Evolutionary conservation across 108 stramenopile species (phyloP), one percentile per base, ranked within the genome.

Genomic region (Phaeodactylum tricornutum): DNA sequence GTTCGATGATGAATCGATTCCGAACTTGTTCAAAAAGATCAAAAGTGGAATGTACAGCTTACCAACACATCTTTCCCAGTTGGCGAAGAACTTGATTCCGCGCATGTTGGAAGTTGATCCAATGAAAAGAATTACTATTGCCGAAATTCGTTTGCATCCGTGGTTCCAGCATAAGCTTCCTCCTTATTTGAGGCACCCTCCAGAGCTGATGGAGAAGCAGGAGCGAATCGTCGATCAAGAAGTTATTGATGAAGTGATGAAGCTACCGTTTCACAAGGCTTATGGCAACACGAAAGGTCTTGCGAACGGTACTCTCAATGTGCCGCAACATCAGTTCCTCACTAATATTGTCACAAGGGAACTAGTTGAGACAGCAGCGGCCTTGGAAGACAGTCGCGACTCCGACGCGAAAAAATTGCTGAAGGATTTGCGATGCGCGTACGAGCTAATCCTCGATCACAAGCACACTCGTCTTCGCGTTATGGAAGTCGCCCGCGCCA

Each of bases 51-150:
- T 95, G 91, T 99, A 97, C 72, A 79, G 82, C 57, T 57, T 97
- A 37, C 98, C 98, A 15, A 79, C 84, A 26, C 95, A 97, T 74
- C 67, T 99, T 31, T 84, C 79, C 33, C 91, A 96, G 51, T 57
- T 95, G 45, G 93, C 96, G 15, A 77, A 92, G 38, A 94, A 98
- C 54, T 69, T 99, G 12, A 97, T 99, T 48, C 95, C 96, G 26
- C 84, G 95, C 27, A 99, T 97, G 95, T 75, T 99, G 23, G 93
- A 96, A 57, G 98, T 99, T 6, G 98, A 99, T 64, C 98, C 98
- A n/a, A 95, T 96, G 92, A 96, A 97, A 57, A 64, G 98, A 29
- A 96, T 98, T 50, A 97, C 96, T 24, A 95, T 98, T 38, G 87
- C 96, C 8, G 96, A 96, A 64, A 96, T 99, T 55, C 82, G 95